Evolutionary conservation across 108 stramenopile species (phyloP).

Genomic region (Nitzschia sp.): DNA sequence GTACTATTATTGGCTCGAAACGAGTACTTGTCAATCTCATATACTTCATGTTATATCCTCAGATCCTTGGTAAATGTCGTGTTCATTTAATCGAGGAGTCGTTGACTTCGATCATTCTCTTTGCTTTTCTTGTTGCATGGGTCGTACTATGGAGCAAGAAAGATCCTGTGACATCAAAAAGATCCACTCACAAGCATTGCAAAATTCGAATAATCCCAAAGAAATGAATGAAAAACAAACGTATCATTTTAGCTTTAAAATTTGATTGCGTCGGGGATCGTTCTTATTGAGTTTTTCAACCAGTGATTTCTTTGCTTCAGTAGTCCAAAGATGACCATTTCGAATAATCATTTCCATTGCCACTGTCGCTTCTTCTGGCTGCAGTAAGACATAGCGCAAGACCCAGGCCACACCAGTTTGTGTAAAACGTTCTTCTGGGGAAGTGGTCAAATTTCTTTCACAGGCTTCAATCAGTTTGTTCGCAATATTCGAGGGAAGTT

Average conservation of each 20-base stretch:
- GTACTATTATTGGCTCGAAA: no score
- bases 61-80: no score
- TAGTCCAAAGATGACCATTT: conserved; percentile 9
- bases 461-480: conserved; percentile 1
- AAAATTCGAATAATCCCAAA: no score
- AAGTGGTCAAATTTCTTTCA: conserved; percentile 2
- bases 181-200: no score
- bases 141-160: no score
- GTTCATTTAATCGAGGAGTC: no score
- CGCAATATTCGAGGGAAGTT: conserved; percentile 6
- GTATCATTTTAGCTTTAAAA: conserved; percentile 1
- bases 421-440: conserved; percentile 12
- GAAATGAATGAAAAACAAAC: no score
- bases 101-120: no score
- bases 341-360: conserved; percentile 7
- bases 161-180: no score
- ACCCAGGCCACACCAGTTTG: conserved; percentile 23
- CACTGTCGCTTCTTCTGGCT: background rate
- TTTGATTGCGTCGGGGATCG: conserved; percentile 12
- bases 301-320: conserved; percentile 16
- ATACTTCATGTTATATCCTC: no score
- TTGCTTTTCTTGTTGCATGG: no score
- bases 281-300: conserved; percentile 8
- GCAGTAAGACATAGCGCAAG: conserved; percentile 14
- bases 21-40: no score